Evolutionary conservation across 1,284 basidiomycete species (phyloP).

Genomic region (Wolfiporia cocos): DNA sequence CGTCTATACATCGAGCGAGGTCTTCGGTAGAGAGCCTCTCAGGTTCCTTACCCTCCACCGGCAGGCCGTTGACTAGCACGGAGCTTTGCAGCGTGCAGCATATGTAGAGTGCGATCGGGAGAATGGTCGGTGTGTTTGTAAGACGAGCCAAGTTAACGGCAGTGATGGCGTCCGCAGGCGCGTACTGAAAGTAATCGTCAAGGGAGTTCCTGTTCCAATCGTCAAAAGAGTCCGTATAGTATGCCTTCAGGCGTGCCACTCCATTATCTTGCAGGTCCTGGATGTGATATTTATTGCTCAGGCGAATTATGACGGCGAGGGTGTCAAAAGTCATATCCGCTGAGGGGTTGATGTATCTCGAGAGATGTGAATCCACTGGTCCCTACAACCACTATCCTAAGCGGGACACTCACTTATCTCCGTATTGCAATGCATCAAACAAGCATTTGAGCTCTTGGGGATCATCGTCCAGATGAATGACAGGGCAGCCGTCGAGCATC

Average conservation of each 20-base stretch:
- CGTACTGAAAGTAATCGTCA: not conserved
- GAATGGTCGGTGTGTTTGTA: conserved; percentile 1
- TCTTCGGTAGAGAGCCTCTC: not conserved
- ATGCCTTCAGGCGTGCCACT: conserved; percentile 5
- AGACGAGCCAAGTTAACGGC: conserved; percentile 1
- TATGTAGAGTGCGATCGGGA: conserved; percentile 6
- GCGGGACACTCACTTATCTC: no score
- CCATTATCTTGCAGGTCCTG: conserved; percentile 6
- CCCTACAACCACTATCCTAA: no score
- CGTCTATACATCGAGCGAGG: not conserved
- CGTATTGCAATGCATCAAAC: not conserved
- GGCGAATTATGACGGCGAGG: conserved; percentile 5
- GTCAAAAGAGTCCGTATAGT: not conserved
- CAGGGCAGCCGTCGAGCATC: conserved; percentile 17
- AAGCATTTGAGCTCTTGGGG: conserved; percentile 11
- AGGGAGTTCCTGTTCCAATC: not conserved
- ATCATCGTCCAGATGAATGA: conserved; percentile 17
- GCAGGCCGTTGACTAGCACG: not conserved
- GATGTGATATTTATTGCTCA: conserved; percentile 11
- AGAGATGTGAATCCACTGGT: no score
- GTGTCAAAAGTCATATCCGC: not conserved
- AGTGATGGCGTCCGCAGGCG: not conserved
- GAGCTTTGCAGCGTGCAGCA: not conserved
- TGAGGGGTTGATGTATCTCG: not conserved
- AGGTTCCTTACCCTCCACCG: not conserved